phyloP scores from a whole-genome alignment of 495 filamentous ascomycete species.

The Talaromyces liani region DNA sequence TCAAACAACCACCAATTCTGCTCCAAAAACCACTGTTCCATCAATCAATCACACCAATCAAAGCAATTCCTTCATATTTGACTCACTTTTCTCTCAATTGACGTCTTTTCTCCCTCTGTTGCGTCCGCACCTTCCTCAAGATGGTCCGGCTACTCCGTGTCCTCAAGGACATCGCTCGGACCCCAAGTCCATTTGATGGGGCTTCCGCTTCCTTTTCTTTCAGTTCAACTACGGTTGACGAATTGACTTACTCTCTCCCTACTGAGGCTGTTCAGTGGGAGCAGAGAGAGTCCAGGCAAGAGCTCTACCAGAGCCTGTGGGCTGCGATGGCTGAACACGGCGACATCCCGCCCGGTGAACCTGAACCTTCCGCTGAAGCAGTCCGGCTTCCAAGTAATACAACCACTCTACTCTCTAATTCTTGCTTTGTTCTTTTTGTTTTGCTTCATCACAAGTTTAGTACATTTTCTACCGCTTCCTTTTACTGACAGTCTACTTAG shows the following conservation, averaged over 20 bases:
- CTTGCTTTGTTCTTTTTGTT: background rate
- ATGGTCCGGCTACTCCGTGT: background rate
- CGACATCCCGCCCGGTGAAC: background rate
- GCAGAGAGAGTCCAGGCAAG: background rate
- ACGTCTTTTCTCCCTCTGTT: background rate
- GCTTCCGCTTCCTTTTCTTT: background rate
- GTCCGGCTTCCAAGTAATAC: background rate
- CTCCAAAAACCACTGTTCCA: background rate
- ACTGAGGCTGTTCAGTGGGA: background rate
- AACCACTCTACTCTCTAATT: background rate
- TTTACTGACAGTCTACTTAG: background rate
- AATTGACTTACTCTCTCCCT: background rate
- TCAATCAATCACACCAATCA: background rate
- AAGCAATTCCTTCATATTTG: slow-evolving; percentile 5
- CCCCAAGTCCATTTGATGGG: background rate
- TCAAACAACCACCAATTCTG: background rate
- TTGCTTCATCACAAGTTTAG: background rate
- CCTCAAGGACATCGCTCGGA: background rate
- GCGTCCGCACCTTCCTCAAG: background rate
- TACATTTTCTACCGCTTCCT: background rate
- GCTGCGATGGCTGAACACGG: background rate
- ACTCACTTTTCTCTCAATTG: slow-evolving; percentile 8
- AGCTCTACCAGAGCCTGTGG: background rate
- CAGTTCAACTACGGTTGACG: background rate
- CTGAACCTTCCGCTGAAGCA: background rate